phyloP scores from a whole-genome alignment of 2,329 filamentous ascomycete genomes.

The Ambrosiella cleistominuta region DNA sequence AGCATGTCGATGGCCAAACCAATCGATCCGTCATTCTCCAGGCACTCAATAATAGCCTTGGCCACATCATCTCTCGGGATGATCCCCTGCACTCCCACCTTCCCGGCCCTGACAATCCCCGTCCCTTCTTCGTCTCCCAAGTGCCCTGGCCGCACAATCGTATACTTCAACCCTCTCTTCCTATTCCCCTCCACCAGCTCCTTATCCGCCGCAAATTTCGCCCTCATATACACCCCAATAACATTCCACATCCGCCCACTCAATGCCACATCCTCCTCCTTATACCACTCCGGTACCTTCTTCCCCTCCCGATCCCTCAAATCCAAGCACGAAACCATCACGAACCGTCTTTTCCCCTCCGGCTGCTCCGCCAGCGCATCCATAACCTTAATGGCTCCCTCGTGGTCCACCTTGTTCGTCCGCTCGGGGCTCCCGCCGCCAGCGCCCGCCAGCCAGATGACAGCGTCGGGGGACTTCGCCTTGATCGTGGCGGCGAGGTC shows the following conservation, averaged over 20 bases:
- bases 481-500: slow-evolving; percentile 23
- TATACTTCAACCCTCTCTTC: slow-evolving; percentile 24
- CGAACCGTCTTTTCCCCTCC: slow-evolving; percentile 22
- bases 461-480: slow-evolving; percentile 18
- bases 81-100: slow-evolving; percentile 21
- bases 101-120: slow-evolving; percentile 25
- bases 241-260: slow-evolving; percentile 23
- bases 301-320: slow-evolving; percentile 23
- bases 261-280: slow-evolving; percentile 21
- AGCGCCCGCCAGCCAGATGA: slow-evolving; percentile 21
- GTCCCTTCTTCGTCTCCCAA: slow-evolving; percentile 22
- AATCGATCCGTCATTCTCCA: slow-evolving; percentile 23
- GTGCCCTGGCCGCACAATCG: slow-evolving; percentile 26
- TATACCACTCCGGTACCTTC: slow-evolving; percentile 27
- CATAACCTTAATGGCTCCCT: slow-evolving; percentile 28
- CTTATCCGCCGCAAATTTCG: slow-evolving; percentile 26
- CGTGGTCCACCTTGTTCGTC: slow-evolving; percentile 27
- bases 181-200: slow-evolving; percentile 18
- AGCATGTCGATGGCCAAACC: slow-evolving; percentile 27
- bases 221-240: slow-evolving; percentile 24
- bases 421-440: slow-evolving; percentile 19
- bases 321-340: slow-evolving; percentile 29
- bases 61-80: slow-evolving; percentile 29
- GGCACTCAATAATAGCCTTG: slow-evolving; percentile 22
- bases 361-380: slow-evolving; percentile 23